Evolutionary conservation across 306 rosid genomes (phyloP), one percentile per base, ranked within the genome.

Genomic region (Cercis canadensis): DNA sequence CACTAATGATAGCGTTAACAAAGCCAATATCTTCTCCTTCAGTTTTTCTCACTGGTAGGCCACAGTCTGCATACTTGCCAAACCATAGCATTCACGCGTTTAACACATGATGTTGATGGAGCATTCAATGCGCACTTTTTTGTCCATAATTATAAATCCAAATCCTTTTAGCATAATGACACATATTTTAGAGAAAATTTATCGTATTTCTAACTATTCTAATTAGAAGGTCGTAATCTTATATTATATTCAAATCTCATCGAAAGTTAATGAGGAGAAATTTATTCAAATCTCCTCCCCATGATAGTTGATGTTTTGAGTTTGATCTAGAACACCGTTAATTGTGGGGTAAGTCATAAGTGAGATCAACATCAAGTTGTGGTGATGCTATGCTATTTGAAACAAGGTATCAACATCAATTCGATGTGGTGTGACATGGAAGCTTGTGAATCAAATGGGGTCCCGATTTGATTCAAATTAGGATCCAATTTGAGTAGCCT

Each of bases 341-440:
- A 24, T 1, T 24, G 29, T 37, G 43, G 43, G 43, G 43, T 6
- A 37, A 9, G 2, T 6, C 45, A 7, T 33, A 44, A 18, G 57
- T 55, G 41, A 74, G 59, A 65, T 43, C 51, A 56, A 56, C 52
- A 45, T 74, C 60, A 74, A 57, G 24, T 45, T 64, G 52, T 62
- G 46, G 47, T 17, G 65, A 62, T 53, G 54, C 7, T 24, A 51
- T 62, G 8, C 7, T 37, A 8, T 50, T 51, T 5, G 5, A 3
- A 51, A 51, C 3, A 5, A 41, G 70, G 77, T 6, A 57, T 70
- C 70, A 62, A 62, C 40, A 54, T 62, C 56, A 53, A 43, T 18
- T 29, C 53, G 56, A 66, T 49, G 62, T 57, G 7, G 62, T n/a
- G 45, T 40, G 62, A 60, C 8, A n/a, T 75, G 75, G 50, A 75